Conservation (phyloP, 768 basidiomycete genomes). For the Collybia mongolica region DNA sequence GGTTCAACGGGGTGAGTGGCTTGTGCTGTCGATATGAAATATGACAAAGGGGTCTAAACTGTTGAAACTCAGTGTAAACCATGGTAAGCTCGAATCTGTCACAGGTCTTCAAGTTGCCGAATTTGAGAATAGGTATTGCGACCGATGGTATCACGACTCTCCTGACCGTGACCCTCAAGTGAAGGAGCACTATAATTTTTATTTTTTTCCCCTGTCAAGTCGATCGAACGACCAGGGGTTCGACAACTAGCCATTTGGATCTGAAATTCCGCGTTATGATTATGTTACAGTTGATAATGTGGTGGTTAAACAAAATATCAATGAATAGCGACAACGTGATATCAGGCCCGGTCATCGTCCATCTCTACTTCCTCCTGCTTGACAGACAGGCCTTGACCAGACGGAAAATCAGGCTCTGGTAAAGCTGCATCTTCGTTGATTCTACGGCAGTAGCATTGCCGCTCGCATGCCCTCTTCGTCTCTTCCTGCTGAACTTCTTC, state of each 20-base stretch:
- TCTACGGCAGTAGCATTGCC: slow-evolving; percentile 8
- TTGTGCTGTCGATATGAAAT: slow-evolving; percentile 1
- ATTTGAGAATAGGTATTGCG: slow-evolving; percentile 44
- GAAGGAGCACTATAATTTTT: not conserved
- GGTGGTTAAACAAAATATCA: no score
- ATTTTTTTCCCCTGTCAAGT: no score
- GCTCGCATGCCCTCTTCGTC: slow-evolving; percentile 16
- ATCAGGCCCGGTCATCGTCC: no score
- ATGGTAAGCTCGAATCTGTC: slow-evolving; percentile 19
- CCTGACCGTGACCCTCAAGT: slow-evolving; percentile 47
- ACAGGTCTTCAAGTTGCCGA: not conserved
- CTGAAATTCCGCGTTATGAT: no score
- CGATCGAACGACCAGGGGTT: no score
- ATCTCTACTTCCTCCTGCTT: no score
- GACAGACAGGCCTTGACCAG: no score
- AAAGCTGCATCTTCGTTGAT: not conserved
- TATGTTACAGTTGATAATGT: no score
- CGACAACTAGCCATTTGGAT: no score
- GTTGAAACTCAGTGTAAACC: slow-evolving; percentile 26
- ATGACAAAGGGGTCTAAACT: not conserved
- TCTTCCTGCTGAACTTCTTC: slow-evolving; percentile 28
- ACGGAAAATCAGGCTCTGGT: no score
- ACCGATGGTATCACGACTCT: slow-evolving; percentile 56
- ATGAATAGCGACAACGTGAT: no score
- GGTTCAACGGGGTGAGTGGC: slow-evolving; percentile 42